phyloP scores from a whole-genome alignment of 2,329 filamentous ascomycete genomes.

The Elsinoe ampelina region DNA sequence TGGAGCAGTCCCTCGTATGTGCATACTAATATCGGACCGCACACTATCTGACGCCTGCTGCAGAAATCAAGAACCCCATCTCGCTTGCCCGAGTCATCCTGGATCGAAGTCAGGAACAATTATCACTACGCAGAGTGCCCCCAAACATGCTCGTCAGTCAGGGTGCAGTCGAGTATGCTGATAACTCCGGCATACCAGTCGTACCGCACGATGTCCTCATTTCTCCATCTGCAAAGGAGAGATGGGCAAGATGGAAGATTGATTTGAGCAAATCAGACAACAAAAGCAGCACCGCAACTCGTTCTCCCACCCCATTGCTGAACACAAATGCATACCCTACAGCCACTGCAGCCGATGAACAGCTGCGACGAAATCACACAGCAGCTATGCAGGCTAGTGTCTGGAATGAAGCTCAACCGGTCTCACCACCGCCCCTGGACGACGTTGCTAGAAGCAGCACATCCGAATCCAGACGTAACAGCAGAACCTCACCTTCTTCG shows the following conservation, averaged over 20 bases:
- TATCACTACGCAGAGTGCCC: constrained; percentile 82
- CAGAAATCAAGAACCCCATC: constrained; percentile 89
- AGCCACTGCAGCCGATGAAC: constrained; percentile 20
- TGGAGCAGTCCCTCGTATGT: constrained; percentile 79
- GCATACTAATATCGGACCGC: not conserved
- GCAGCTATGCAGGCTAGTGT: constrained; percentile 25
- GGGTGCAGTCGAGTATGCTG: constrained; percentile 79
- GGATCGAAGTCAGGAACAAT: constrained; percentile 61
- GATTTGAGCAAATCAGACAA: constrained; percentile 58
- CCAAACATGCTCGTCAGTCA: constrained; percentile 83
- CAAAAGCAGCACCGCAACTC: constrained; percentile 30
- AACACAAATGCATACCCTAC: not conserved
- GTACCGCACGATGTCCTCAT: constrained; percentile 68
- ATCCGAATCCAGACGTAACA: not conserved
- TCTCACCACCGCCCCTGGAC: constrained; percentile 25
- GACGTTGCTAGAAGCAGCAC: constrained; percentile 8
- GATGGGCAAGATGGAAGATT: constrained; percentile 65
- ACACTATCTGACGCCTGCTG: constrained; percentile 16
- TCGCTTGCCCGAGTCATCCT: constrained; percentile 75
- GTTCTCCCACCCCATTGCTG: constrained; percentile 16
- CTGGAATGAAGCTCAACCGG: constrained; percentile 28
- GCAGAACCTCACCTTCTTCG: not conserved
- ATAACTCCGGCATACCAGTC: constrained; percentile 63
- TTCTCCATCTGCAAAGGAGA: constrained; percentile 68
- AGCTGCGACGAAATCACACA: constrained; percentile 31